Base-by-base conservation (phyloP, 83 land plant genomes). In the Picea abies region DNA sequence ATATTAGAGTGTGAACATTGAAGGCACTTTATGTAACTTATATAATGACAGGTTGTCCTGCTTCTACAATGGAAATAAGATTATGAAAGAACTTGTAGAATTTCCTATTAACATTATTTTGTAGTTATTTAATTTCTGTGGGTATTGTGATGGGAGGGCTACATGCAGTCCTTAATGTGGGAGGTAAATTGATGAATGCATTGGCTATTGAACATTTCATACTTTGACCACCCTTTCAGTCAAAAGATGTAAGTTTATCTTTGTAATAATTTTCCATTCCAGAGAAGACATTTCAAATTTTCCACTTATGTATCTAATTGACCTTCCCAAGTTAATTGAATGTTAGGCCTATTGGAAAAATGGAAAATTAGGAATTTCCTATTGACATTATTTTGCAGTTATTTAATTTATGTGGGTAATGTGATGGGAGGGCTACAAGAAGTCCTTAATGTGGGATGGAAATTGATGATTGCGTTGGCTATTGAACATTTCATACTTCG, bases 401-500 rank as follows among this genome's bases (percentile, higher is more conserved):
- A 70, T 70, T 17, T 71, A 17, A 71, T 12, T 71, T 71, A 0
- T 71, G 76, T 41, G 22, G 39, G 20, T 39, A 41, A 4, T 71
- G 19, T 71, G 52, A 22, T 71, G 76, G 72, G 76, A 41, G 76
- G 15, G 64, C 49, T 72, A 79, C 90, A 96, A 94, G 96, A 96
- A 82, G 86, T 78, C 26, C 84, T 94, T 39, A 91, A 84, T 80
- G 98, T 96, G 8, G 93, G 95, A 32, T 95, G 97, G 25, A 87
- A 92, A 63, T 69, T 84, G 66, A 83, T 96, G 32, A 96, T 87
- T 86, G 96, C 98, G 25, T 84, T 96, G 82, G 90, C 92, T 70
- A 94, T 96, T 67, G 98, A 96, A 77, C 96, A 96, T 75, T 94
- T 94, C 86, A 91, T 96, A 61, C 78, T 96, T 81, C 87, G 98